Evolutionary conservation across 495 filamentous ascomycete species (phyloP), one percentile per base, ranked within the genome.

Genomic region (Penicillium alfredii): DNA sequence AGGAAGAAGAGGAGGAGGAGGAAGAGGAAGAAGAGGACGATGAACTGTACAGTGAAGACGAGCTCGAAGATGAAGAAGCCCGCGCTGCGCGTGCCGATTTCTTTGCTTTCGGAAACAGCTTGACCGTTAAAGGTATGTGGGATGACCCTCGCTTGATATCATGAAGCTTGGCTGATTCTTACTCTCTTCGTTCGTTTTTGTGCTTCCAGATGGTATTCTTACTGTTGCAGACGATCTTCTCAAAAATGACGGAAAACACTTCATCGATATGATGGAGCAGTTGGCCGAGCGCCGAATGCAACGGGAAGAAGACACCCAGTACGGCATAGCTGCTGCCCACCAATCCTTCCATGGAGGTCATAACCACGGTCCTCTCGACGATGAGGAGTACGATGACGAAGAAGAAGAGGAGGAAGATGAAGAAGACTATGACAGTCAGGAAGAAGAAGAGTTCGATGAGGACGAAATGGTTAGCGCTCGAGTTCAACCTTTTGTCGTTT

Each of bases 261-360:
- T 99, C 70, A 99, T 99, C 62, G 92, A 99, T 61, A 97, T 99
- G 92, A 99, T 99, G 93, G 92, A 99, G 58, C 89, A 96, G 59
- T 76, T 99, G 49, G 93, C 92, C 8, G 93, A 99, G 64, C 84
- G 90, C 40, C 80, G 92, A 45, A 96, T 99, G 89, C 82, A 87
- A 47, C 81, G 92, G 21, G 92, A 98, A 64, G 87, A 92, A 61
- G 88, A 96, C 56, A 86, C 86, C 10, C 80, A 82, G 51, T 83
- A 76, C 45, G 71, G 71, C 21, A 76, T 78, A 17, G 63, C 69
- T 13, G 71, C 74, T 32, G 67, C 69, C 34, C 76, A 82, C 51
- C 69, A 73, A 38, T 69, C 69, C n/a, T 64, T 78, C 40, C 78
- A 81, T 55, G 72, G 66, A 35, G 65, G 71, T 42, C 78, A 81